These are phyloP conservation scores for Rhizophora mangle DNA, from an alignment of 345 rosid species.

Conservation along the genomic window DNA sequence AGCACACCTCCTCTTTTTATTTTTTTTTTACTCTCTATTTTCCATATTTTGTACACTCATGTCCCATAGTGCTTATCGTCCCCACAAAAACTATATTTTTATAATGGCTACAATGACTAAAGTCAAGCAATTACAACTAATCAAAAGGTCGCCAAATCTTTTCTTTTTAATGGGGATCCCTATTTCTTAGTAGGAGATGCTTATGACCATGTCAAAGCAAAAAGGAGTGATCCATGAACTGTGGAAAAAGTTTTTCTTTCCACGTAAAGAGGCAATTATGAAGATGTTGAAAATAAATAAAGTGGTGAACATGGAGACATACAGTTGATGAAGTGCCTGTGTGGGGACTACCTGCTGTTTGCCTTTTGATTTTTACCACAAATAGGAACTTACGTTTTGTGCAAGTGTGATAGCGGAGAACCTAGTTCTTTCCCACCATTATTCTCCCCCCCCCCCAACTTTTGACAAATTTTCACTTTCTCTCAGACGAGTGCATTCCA, in stretches of 20 bases:
- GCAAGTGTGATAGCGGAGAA: slow-evolving; percentile 20
- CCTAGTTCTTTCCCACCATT: slow-evolving; percentile 6
- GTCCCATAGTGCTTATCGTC: slow-evolving; percentile 11
- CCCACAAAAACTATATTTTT: slow-evolving; percentile 20
- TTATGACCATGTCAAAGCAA: slow-evolving; percentile 17
- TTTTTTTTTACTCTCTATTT: slow-evolving; percentile 11
- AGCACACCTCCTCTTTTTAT: slow-evolving; percentile 17
- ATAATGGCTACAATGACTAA: slow-evolving; percentile 12
- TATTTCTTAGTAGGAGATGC: slow-evolving; percentile 33
- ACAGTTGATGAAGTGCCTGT: slow-evolving; percentile 4
- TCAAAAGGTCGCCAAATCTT: not conserved
- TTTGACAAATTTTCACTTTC: slow-evolving; percentile 20
- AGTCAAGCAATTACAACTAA: slow-evolving; percentile 24
- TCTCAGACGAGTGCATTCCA: not conserved
- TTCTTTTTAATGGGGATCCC: slow-evolving; percentile 17
- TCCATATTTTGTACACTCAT: slow-evolving; percentile 22
- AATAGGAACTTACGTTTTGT: slow-evolving; percentile 23
- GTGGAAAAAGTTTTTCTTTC: slow-evolving; percentile 47
- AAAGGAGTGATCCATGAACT: slow-evolving; percentile 31
- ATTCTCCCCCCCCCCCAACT: not conserved
- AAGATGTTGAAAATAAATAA: slow-evolving; percentile 23
- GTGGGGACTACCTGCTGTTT: slow-evolving; percentile 21
- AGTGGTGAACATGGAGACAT: slow-evolving; percentile 11
- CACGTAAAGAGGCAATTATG: slow-evolving; percentile 43
- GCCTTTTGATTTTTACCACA: slow-evolving; percentile 26